Evolutionary conservation across 164 flowering plant genomes (phyloP).

Genomic region (Vitis rotundifolia): DNA sequence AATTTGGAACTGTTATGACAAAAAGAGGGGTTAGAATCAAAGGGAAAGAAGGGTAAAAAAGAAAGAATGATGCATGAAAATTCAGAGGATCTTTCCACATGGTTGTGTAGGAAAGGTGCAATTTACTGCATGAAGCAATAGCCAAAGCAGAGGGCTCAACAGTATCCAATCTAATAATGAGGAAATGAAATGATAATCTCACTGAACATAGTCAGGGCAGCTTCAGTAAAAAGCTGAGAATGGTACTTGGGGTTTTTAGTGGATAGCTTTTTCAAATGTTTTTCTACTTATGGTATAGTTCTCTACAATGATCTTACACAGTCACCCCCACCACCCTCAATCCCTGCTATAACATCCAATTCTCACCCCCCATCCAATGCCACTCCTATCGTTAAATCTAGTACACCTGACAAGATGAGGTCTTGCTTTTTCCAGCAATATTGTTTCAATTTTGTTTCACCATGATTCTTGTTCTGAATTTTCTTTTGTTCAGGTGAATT

Average conservation of each 20-base stretch:
- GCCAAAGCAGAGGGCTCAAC: not conserved
- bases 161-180: not conserved
- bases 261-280: conserved; percentile 14
- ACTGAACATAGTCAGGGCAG: conserved; percentile 1
- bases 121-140: no score
- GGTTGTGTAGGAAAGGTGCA: no score
- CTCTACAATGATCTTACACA: not conserved
- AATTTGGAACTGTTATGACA: no score
- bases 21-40: no score
- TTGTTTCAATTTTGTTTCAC: not conserved
- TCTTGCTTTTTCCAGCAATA: not conserved
- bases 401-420: conserved; percentile 9
- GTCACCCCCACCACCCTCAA: conserved; percentile 9
- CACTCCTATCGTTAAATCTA: conserved; percentile 2
- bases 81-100: no score
- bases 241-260: conserved; percentile 10
- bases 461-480: no score
- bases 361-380: conserved; percentile 11
- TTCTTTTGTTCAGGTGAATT: no score
- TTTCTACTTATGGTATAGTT: conserved; percentile 10
- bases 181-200: not conserved
- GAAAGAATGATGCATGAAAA: no score
- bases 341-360: conserved; percentile 7
- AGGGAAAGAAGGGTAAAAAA: no score
- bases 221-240: conserved; percentile 1